phyloP scores from a whole-genome alignment of 495 filamentous ascomycete species.

The Penicillium cataractarum region DNA sequence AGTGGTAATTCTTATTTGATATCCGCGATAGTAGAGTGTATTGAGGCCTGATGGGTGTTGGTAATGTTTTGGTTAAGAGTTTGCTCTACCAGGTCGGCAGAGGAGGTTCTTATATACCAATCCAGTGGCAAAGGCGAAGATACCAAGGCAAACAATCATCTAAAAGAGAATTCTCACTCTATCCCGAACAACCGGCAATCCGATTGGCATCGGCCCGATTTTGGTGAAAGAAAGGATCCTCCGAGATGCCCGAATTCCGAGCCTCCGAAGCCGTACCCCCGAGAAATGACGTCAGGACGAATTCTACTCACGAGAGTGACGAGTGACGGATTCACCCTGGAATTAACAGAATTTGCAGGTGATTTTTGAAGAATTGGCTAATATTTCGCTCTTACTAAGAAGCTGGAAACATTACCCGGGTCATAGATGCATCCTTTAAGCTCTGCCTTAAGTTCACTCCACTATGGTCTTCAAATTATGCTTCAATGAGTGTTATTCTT shows the following conservation, averaged over 20 bases:
- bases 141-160: background rate
- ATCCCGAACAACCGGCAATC: background rate
- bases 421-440: background rate
- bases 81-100: background rate
- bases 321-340: no score
- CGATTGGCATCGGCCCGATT: conserved; percentile 3
- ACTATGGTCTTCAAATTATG: background rate
- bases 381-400: background rate
- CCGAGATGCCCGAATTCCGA: conserved; percentile 16
- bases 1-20: background rate
- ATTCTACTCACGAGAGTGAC: no score
- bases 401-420: background rate
- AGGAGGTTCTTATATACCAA: background rate
- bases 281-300: no score
- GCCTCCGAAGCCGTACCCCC: conserved; percentile 20
- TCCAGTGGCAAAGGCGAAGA: background rate
- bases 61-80: background rate
- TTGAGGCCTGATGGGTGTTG: background rate
- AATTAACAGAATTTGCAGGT: no score
- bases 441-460: background rate
- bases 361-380: no score
- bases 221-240: background rate
- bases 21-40: background rate
- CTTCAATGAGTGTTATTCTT: background rate
- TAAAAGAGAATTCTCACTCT: background rate